Evolutionary conservation across 1,284 basidiomycete genomes (phyloP).

Genomic region (Sporisorium iseilematis-ciliati): DNA sequence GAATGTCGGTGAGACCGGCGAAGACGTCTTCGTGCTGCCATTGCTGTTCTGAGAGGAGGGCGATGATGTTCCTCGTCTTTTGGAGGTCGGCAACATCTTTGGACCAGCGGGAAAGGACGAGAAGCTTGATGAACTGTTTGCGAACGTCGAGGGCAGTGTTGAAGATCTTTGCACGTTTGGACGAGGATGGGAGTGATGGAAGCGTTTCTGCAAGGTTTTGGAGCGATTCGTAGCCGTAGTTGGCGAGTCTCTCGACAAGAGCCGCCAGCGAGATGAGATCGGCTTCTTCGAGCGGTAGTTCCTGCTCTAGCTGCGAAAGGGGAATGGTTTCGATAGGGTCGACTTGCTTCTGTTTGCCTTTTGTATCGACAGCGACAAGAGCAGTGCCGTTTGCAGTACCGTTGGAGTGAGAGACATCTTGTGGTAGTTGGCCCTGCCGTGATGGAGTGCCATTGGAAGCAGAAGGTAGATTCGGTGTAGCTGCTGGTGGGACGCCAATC

Average conservation of each 20-base stretch:
- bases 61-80: slow-evolving; percentile 62
- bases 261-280: slow-evolving; percentile 82
- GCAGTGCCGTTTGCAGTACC: slow-evolving; percentile 1
- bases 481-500: slow-evolving; percentile 48
- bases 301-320: slow-evolving; percentile 75
- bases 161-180: slow-evolving; percentile 82
- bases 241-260: slow-evolving; percentile 80
- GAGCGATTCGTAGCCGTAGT: slow-evolving; percentile 84
- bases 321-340: slow-evolving; percentile 37
- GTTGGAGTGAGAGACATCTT: slow-evolving; percentile 3
- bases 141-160: slow-evolving; percentile 89
- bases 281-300: slow-evolving; percentile 81
- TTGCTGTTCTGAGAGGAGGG: slow-evolving; percentile 74
- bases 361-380: slow-evolving; percentile 2
- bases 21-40: slow-evolving; percentile 82
- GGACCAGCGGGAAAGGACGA: slow-evolving; percentile 70
- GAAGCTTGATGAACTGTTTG: slow-evolving; percentile 88
- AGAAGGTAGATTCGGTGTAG: slow-evolving; percentile 23
- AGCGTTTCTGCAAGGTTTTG: slow-evolving; percentile 88
- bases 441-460: slow-evolving; percentile 7
- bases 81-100: slow-evolving; percentile 52
- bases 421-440: background rate
- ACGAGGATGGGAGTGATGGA: slow-evolving; percentile 84
- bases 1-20: slow-evolving; percentile 76
- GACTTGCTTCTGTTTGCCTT: slow-evolving; percentile 42